Evolutionary conservation across 225 moss, liverwort and hornwort species (phyloP).

Genomic region (Antitrichia curtipendula): DNA sequence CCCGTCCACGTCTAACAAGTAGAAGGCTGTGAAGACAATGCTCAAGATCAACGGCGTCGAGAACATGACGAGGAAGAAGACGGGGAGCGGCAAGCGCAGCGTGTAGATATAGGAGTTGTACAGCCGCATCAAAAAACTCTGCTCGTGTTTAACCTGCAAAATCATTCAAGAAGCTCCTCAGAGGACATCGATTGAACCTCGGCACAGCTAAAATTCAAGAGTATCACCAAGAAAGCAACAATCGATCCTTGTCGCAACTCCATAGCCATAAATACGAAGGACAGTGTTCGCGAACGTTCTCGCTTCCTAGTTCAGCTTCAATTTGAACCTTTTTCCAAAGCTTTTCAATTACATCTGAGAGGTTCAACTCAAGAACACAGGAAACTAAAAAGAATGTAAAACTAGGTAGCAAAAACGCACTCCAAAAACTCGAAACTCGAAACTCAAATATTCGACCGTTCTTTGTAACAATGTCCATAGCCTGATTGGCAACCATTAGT

Average conservation of each 20-base stretch:
- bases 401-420: neutral
- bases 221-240: neutral
- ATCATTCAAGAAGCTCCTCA: neutral
- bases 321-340: neutral
- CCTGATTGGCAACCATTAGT: neutral
- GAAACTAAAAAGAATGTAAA: neutral
- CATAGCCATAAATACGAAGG: neutral
- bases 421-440: neutral
- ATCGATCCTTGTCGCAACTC: neutral
- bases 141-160: conserved; percentile 33
- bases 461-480: neutral
- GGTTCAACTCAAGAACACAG: neutral
- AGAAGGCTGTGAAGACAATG: conserved; percentile 45
- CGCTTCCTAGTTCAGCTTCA: neutral
- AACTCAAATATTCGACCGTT: neutral
- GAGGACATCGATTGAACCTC: neutral
- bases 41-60: conserved; percentile 47
- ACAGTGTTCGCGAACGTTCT: neutral
- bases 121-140: conserved; percentile 9
- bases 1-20: conserved; percentile 49
- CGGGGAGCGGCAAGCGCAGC: conserved; percentile 44
- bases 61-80: conserved; percentile 63
- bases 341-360: neutral
- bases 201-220: neutral
- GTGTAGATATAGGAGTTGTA: conserved; percentile 61